Percentiles rank a stretch among this genome's conserved stretches.
phyloP scores from a whole-genome alignment of 768 basidiomycete species.

The Lentinula detonsa region DNA sequence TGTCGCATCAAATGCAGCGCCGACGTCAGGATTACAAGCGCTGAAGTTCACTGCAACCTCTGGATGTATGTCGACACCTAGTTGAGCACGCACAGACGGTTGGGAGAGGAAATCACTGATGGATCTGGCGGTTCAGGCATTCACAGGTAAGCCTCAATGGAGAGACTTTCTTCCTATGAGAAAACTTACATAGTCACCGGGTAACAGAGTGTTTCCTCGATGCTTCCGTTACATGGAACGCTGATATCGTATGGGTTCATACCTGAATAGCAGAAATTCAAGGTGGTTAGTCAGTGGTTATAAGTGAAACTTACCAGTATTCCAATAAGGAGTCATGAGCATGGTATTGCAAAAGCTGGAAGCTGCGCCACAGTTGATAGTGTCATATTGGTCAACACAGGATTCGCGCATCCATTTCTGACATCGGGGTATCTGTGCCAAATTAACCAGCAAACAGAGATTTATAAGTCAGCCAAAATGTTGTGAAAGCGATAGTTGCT shows the following conservation, averaged over 20 bases:
- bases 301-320: constrained; percentile 28
- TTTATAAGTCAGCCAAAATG: no score
- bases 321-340: constrained; percentile 39
- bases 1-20: constrained; percentile 29
- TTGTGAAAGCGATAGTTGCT: not conserved
- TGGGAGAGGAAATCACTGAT: constrained; percentile 16
- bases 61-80: constrained; percentile 19
- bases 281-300: not conserved
- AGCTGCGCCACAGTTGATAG: constrained; percentile 62
- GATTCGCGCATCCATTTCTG: constrained; percentile 45
- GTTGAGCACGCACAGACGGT: constrained; percentile 27
- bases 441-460: not conserved
- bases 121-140: not conserved
- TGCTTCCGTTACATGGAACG: constrained; percentile 16
- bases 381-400: constrained; percentile 65
- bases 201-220: constrained; percentile 23
- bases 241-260: constrained; percentile 54
- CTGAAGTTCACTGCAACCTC: constrained; percentile 42
- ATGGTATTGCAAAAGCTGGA: constrained; percentile 57
- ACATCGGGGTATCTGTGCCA: constrained; percentile 59
- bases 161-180: not conserved
- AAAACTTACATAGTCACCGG: constrained; percentile 17
- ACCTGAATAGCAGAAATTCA: constrained; percentile 15
- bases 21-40: constrained; percentile 48
- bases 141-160: not conserved